Evolutionary conservation across 192 early-diverging fungal species (phyloP).

Genomic region (Paraglomus brasilianum): DNA sequence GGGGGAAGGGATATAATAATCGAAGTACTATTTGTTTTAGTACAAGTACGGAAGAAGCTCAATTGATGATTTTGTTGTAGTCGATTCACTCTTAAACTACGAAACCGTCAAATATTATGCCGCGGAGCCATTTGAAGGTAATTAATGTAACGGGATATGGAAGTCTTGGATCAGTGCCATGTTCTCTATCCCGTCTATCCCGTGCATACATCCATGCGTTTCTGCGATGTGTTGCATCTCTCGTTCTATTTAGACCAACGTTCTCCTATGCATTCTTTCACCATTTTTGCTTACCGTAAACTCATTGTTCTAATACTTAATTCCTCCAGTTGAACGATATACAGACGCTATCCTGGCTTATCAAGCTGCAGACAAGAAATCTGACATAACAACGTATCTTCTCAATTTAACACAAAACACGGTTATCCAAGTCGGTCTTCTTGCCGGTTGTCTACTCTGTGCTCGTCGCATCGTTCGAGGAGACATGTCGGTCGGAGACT

Average conservation of each 20-base stretch:
- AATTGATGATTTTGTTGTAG: constrained; percentile 65
- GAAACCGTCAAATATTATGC: constrained; percentile 87
- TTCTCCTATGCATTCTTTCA: not conserved
- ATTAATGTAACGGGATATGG: not conserved
- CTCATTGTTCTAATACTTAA: constrained; percentile 53
- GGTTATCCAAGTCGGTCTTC: constrained; percentile 76
- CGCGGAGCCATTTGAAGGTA: constrained; percentile 32
- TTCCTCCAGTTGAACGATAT: constrained; percentile 68
- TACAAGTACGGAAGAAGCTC: constrained; percentile 70
- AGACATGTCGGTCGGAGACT: constrained; percentile 86
- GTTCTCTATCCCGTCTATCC: too few relatives aligned
- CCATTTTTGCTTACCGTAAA: constrained; percentile 47
- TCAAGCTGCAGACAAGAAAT: constrained; percentile 77
- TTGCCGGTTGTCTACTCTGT: constrained; percentile 73
- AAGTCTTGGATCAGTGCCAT: not conserved
- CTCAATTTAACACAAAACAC: constrained; percentile 82
- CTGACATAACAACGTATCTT: constrained; percentile 65
- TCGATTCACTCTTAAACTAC: constrained; percentile 95
- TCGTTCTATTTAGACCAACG: not conserved
- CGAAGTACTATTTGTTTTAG: constrained; percentile 35
- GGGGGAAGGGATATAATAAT: constrained; percentile 40
- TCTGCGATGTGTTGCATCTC: not conserved
- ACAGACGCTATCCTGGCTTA: constrained; percentile 67
- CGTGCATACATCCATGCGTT: not conserved
- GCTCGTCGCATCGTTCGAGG: constrained; percentile 73